Evolutionary conservation across 192 early-diverging fungal species (phyloP), one percentile per base, ranked within the genome.

Genomic region (Coemansia sp.): DNA sequence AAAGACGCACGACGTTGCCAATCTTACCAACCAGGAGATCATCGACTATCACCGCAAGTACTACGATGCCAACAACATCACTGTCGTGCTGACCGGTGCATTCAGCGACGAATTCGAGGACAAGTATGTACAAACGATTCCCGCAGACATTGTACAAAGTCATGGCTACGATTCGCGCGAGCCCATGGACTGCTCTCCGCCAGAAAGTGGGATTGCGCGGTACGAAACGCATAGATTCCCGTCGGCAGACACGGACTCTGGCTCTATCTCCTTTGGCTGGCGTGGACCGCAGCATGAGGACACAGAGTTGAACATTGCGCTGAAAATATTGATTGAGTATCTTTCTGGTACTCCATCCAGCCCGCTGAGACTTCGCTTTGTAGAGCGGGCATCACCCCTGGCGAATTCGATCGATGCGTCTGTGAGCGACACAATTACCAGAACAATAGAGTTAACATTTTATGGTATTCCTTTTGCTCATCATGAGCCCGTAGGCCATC

Each of bases 341-440:
- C 71, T 95, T 55, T 84, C 87, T 11, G 91, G 92, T 39, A 86
- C 83, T 18, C 69, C 89, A 16, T 89, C 91, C 4, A 89, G 88
- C 30, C 91, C 90, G 5, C 86, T 93, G 49, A 73, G 83, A 34
- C 92, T 92, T 72, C 85, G 77, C 26, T 94, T 94, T 89, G 89
- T 92, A 5, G 93, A 95, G 76, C 78, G 84, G 15, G 68, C 78
- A 16, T 76, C 71, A 7, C 92, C 92, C 4, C 73, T 85, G 57
- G 90, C 90, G 6, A 87, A 83, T 21, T 71, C 87, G 45, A 85
- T 92, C 8, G 77, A 86, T 52, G 85, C 83, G 43, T 84, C 87
- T 34, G 87, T 30, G 30, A 30, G 30, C 1, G 30, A 30, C 30
- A 2, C 30, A 3, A 30, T 30, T 30, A 30, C 30, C 51, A 77